Base-by-base conservation (phyloP, 352 stramenopile genomes). In the Blastocystis sp. region DNA sequence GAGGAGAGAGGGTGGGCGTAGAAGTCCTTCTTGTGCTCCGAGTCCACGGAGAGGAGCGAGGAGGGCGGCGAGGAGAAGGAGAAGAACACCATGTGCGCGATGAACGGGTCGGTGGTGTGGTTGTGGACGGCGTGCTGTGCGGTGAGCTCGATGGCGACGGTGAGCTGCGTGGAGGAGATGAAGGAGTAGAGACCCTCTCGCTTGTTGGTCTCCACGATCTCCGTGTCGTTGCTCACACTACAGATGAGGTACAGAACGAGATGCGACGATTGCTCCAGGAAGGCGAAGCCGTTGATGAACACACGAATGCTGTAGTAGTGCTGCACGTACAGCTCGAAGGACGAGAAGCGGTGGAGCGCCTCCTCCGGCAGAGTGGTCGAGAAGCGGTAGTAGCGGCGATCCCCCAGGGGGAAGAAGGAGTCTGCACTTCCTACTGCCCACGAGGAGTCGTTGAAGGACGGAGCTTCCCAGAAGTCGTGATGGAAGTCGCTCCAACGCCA, bases 51-150 rank as follows among this genome's bases (percentile, higher is more conserved):
- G 16, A 81, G 59, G 29, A 63, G n/a, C 19, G 59, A 41, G 29
- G 71, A 81, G 21, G 71, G 35, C 24, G 71, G 71, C 16, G 71
- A 35, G 19, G 31, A 29, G 31, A 81, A 81, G 24, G 71, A 67
- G 29, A 81, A 65, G 29, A 81, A 81, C 26, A 81, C 60, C 35
- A 81, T 29, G 61, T 81, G 71, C 12, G 71, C 71, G 39, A 24
- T 65, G n/a, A 81, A 81, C 1, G 71, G 71, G 61, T 81, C 71
- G 29, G 37, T 39, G 26, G 71, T 81, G 35, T 26, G 24, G 39
- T 81, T 66, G 29, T 29, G n/a, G 3, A 62, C 21, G 26, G 41
- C 35, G 61, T 29, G 24, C 12, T 61, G 4, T 19, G 35, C 19
- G 6, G 26, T 50, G 31, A 41, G 37, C 12, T 66, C n/a, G 66